Evolutionary conservation across 2,329 filamentous ascomycete species (phyloP), one percentile per base, ranked within the genome.

Genomic region (Calonectria multiphialidica): DNA sequence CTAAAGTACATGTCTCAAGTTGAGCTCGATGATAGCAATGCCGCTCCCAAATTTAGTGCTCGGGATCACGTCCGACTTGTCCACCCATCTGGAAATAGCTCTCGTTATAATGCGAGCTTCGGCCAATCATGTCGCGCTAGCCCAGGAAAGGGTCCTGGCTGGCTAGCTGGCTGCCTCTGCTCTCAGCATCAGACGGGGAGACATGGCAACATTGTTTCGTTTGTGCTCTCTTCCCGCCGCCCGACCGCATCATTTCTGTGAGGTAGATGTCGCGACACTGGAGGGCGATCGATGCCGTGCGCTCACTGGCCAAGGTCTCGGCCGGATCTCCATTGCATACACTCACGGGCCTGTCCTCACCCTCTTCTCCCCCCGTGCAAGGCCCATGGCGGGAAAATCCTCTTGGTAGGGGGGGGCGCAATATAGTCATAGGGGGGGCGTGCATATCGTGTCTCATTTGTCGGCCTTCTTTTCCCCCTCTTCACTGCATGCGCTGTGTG

Each of bases 391-490:
- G 50, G 50, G 33, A 40, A 10, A 28, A 59, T 40, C 10, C 8
- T 3, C 5, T n/a, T n/a, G n/a, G n/a, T n/a, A n/a, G 21, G 12
- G 53, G n/a, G 50, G 28, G 50, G 28, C 53, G 33, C 53, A 16
- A 55, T 44, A 15, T 30, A 21, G 9, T 3, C 15, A 30, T 15
- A 25, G 28, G 66, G 21, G 21, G 67, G 67, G 62, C 49, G 68
- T 70, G 68, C 62, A 62, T 70, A 47, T 25, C 16, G 2, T 62
- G 53, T 70, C 68, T 66, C 63, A 71, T 35, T 45, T 63, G 57
- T 40, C 37, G 15, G 50, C 35, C 37, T 8, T 57, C 30, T 42
- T 28, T 40, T 45, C 50, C 50, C 30, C 28, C 37, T 42, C 42
- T 18, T 50, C 45, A 13, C 30, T 40, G 57, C 47, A 57, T 67